Conservation (phyloP, 371 early-diverging fungal species). For the Dipsacomyces acuminosporus region DNA sequence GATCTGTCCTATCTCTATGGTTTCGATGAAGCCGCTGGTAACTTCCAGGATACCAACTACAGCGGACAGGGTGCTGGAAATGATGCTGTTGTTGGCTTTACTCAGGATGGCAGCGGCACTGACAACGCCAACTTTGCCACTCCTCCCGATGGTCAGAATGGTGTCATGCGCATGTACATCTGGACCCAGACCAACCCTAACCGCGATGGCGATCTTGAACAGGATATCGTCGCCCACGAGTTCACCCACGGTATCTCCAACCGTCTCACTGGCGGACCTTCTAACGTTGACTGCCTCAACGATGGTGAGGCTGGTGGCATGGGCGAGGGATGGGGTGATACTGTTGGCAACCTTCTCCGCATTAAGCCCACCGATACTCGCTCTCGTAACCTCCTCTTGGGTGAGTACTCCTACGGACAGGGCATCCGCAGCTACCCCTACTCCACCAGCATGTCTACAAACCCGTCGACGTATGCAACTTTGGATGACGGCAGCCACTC, state of each 20-base stretch:
- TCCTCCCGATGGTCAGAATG: conserved; percentile 57
- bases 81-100: conserved; percentile 58
- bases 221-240: conserved; percentile 57
- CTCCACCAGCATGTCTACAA: conserved; percentile 40
- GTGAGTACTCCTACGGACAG: conserved; percentile 25
- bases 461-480: conserved; percentile 46
- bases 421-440: conserved; percentile 49
- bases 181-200: conserved; percentile 50
- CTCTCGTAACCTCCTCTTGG: conserved; percentile 33
- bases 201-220: conserved; percentile 61
- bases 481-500: conserved; percentile 8
- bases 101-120: conserved; percentile 55
- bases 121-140: conserved; percentile 60
- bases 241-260: conserved; percentile 58
- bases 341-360: too few species aligned
- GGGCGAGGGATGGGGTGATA: too few species aligned
- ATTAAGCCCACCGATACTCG: too few species aligned
- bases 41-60: conserved; percentile 59
- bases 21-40: conserved; percentile 63
- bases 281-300: too few species aligned
- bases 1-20: conserved; percentile 60
- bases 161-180: conserved; percentile 53
- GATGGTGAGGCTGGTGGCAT: too few species aligned
- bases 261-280: too few species aligned
- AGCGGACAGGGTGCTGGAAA: conserved; percentile 53